A percentile compares a stretch with the other conserved stretches of the same genome.
phyloP scores from a whole-genome alignment of 192 early-diverging fungal species.

The Coemansia sp. region DNA sequence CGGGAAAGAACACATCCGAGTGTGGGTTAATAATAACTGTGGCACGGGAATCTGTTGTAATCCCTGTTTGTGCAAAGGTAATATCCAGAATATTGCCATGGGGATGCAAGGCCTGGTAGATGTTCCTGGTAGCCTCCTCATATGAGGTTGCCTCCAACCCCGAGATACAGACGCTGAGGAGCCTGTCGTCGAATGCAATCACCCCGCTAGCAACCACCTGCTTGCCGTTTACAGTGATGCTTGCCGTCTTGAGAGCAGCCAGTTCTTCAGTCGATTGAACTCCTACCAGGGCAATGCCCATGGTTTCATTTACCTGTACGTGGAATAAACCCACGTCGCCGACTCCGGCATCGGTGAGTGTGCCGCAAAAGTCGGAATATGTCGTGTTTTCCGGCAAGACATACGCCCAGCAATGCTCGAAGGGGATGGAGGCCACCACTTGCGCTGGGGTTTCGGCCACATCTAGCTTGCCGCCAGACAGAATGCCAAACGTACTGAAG shows the following conservation, averaged over 20 bases:
- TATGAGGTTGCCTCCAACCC: background rate
- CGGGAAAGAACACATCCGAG: background rate
- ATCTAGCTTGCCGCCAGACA: background rate
- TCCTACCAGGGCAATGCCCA: background rate
- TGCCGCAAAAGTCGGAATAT: background rate
- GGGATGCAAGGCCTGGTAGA: background rate
- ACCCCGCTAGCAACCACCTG: background rate
- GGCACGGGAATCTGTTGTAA: background rate
- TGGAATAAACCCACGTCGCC: background rate
- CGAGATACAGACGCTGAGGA: background rate
- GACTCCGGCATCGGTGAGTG: background rate
- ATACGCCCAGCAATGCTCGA: background rate
- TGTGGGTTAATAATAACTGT: background rate
- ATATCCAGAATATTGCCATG: background rate
- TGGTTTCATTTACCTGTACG: background rate
- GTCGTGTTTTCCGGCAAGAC: background rate
- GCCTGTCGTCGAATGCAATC: background rate
- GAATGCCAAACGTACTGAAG: background rate
- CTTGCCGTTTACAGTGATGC: background rate
- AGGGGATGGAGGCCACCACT: background rate
- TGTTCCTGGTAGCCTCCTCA: background rate
- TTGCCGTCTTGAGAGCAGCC: background rate
- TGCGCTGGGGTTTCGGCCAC: background rate
- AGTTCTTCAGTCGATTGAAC: background rate
- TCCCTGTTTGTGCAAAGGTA: background rate